Conservation (phyloP, 2,329 filamentous ascomycete species). For the Orbilia javanica region DNA sequence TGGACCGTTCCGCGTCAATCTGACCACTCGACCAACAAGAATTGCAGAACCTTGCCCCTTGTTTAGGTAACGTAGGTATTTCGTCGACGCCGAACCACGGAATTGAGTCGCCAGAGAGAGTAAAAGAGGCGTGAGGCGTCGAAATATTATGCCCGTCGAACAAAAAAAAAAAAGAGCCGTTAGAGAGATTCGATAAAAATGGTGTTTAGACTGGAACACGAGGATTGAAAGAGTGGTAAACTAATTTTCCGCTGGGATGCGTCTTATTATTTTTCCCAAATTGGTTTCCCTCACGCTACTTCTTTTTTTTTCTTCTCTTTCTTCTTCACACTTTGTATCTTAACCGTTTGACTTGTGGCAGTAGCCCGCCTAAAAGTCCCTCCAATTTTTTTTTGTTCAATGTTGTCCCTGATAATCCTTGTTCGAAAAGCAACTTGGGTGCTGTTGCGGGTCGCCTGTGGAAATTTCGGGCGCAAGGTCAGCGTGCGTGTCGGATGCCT, state of each 20-base stretch:
- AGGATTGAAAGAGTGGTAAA: conserved; percentile 45
- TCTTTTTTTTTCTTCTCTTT: conserved; percentile 26
- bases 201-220: conserved; percentile 45
- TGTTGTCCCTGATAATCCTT: conserved; percentile 59
- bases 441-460: conserved; percentile 55
- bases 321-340: conserved; percentile 47
- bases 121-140: conserved; percentile 29
- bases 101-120: conserved; percentile 20
- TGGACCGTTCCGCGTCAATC: conserved; percentile 57
- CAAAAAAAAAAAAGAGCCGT: conserved; percentile 17
- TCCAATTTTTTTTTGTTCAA: conserved; percentile 33
- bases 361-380: conserved; percentile 23
- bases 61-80: conserved; percentile 51
- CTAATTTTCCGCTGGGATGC: conserved; percentile 34
- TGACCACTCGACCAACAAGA: conserved; percentile 46
- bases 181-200: conserved; percentile 24
- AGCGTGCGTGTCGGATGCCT: conserved; percentile 24
- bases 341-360: conserved; percentile 55
- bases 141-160: conserved; percentile 28
- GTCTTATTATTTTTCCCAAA: conserved; percentile 58
- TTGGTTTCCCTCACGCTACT: conserved; percentile 39
- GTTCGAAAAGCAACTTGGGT: conserved; percentile 54
- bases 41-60: conserved; percentile 47
- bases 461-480: conserved; percentile 55
- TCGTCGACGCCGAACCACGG: conserved; percentile 50